Conservation (phyloP, 2,329 filamentous ascomycete species). For the Elsinoe fawcettii region DNA sequence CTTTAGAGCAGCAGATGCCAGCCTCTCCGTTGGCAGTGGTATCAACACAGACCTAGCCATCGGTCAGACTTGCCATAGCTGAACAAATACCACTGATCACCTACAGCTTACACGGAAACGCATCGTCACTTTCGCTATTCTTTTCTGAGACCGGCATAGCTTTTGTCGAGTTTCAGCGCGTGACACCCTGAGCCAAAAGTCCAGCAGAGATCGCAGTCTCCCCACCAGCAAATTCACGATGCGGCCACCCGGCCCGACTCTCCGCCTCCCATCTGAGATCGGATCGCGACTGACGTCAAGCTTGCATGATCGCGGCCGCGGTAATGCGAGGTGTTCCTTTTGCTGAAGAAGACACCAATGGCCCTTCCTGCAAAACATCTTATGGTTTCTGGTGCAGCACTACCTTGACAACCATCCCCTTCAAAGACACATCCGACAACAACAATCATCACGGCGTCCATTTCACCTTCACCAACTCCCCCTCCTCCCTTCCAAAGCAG, state of each 20-base stretch:
- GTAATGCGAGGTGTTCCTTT: background rate
- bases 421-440: background rate
- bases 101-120: constrained; percentile 36
- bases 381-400: background rate
- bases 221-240: background rate
- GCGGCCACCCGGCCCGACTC: background rate
- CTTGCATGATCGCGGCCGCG: background rate
- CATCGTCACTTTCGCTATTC: constrained; percentile 15
- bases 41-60: constrained; percentile 58
- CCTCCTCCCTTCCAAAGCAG: background rate
- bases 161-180: background rate
- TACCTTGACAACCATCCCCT: background rate
- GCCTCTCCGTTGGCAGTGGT: constrained; percentile 71
- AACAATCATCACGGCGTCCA: background rate
- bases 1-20: constrained; percentile 67
- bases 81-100: constrained; percentile 3
- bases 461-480: background rate
- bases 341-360: background rate
- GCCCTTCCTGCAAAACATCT: background rate
- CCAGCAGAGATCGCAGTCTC: background rate
- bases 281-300: background rate
- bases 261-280: background rate
- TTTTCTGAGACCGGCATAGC: constrained; percentile 8
- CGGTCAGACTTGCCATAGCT: background rate
- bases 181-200: background rate